Conservation (phyloP, 192 early-diverging fungal genomes). For the Entomortierella chlamydospora region DNA sequence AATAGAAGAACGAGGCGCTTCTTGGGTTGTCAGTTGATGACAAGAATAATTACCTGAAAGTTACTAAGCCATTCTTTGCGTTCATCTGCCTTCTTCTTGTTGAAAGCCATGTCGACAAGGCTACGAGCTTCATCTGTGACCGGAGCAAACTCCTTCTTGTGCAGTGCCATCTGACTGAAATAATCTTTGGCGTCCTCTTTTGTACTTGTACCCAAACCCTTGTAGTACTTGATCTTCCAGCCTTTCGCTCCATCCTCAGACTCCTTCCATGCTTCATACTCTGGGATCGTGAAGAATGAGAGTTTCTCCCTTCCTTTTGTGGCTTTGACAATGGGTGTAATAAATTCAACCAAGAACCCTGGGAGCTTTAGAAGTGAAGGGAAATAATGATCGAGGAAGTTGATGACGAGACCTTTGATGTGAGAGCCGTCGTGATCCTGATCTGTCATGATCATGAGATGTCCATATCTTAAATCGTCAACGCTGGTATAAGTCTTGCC, state of each 20-base stretch:
- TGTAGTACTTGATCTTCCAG: conserved; percentile 96
- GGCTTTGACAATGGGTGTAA: conserved; percentile 96
- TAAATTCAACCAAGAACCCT: conserved; percentile 94
- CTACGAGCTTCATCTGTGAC: conserved; percentile 69
- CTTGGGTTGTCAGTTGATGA: neutral
- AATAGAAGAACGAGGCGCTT: neutral
- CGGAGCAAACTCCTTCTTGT: conserved; percentile 82
- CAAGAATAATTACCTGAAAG: conserved; percentile 62
- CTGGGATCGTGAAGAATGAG: conserved; percentile 92
- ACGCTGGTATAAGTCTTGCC: conserved; percentile 79
- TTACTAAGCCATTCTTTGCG: conserved; percentile 93
- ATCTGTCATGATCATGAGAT: conserved; percentile 99
- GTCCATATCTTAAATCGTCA: conserved; percentile 89
- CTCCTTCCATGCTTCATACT: conserved; percentile 88
- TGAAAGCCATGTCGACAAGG: conserved; percentile 97
- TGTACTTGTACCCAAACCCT: conserved; percentile 94
- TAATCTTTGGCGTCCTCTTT: conserved; percentile 90
- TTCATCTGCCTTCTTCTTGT: conserved; percentile 91
- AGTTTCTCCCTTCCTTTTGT: conserved; percentile 71
- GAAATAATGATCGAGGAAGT: conserved; percentile 95
- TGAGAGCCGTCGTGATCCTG: conserved; percentile 98
- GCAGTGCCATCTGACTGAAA: conserved; percentile 83
- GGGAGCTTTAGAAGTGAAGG: conserved; percentile 90
- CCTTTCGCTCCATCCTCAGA: conserved; percentile 75
- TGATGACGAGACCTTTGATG: conserved; percentile 97